Conservation (phyloP, 2,329 filamentous ascomycete genomes). For the Diaporthe citriasiana region DNA sequence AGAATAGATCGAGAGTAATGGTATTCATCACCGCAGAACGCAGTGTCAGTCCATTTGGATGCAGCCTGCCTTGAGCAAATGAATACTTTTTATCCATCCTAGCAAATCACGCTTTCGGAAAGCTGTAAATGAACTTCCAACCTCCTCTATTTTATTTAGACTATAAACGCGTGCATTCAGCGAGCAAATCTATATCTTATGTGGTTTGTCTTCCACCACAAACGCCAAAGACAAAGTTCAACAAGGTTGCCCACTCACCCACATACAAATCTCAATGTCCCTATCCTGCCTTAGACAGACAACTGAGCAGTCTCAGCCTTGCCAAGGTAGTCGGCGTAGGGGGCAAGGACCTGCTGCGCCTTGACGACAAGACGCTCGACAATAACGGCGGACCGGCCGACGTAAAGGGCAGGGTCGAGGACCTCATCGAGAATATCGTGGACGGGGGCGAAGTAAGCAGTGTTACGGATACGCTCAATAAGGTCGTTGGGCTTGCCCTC, state of each 20-base stretch:
- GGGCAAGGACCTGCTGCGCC: constrained; percentile 55
- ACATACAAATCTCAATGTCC: not conserved
- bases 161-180: not conserved
- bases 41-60: not conserved
- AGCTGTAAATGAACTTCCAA: not conserved
- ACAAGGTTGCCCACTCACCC: not conserved
- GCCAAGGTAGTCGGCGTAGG: constrained; percentile 55
- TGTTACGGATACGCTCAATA: constrained; percentile 80
- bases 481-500: constrained; percentile 84
- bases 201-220: not conserved
- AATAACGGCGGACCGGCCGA: constrained; percentile 60
- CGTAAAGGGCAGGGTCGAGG: constrained; percentile 71
- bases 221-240: not conserved
- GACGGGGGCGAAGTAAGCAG: constrained; percentile 81
- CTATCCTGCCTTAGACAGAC: constrained; percentile 50
- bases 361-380: constrained; percentile 60
- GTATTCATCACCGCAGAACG: not conserved
- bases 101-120: too few relatives aligned
- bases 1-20: not conserved
- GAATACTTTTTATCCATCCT: too few relatives aligned
- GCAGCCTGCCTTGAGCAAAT: not conserved
- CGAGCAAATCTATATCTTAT: not conserved
- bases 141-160: not conserved
- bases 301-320: constrained; percentile 54
- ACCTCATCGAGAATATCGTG: constrained; percentile 77